phyloP scores from a whole-genome alignment of 2,329 filamentous ascomycete genomes.

The Neoscytalidium dimidiatum region DNA sequence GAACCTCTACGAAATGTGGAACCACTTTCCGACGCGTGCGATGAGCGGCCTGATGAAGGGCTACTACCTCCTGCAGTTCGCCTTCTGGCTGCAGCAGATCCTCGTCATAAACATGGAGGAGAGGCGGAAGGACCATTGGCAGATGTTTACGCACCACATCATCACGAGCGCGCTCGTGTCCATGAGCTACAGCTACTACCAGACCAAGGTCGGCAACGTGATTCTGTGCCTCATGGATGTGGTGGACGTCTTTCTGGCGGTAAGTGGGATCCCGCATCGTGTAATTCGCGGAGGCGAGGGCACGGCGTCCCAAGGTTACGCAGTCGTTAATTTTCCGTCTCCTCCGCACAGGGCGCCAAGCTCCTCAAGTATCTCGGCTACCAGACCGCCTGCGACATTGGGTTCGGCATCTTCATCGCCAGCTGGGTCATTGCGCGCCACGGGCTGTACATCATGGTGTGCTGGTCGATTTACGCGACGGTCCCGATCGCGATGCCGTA shows the following conservation, averaged over 20 bases:
- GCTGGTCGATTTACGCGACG: slow-evolving; percentile 78
- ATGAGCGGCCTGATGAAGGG: slow-evolving; percentile 75
- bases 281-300: background rate
- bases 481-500: slow-evolving; percentile 62
- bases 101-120: slow-evolving; percentile 94
- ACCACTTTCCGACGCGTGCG: slow-evolving; percentile 78
- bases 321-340: background rate
- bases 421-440: slow-evolving; percentile 85
- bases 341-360: slow-evolving; percentile 64
- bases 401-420: slow-evolving; percentile 83
- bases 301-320: background rate
- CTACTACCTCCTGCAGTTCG: slow-evolving; percentile 87
- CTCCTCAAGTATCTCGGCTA: slow-evolving; percentile 87
- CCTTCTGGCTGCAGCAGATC: slow-evolving; percentile 93
- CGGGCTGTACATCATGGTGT: slow-evolving; percentile 74
- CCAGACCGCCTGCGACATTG: slow-evolving; percentile 73
- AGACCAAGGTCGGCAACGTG: slow-evolving; percentile 83
- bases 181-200: slow-evolving; percentile 81
- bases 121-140: slow-evolving; percentile 88
- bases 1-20: slow-evolving; percentile 78
- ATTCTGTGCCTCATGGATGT: slow-evolving; percentile 93
- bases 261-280: slow-evolving; percentile 49
- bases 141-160: slow-evolving; percentile 95
- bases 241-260: slow-evolving; percentile 83
- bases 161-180: slow-evolving; percentile 82